Base-by-base conservation (phyloP, 768 basidiomycete species). In the Amanita jacksonii region DNA sequence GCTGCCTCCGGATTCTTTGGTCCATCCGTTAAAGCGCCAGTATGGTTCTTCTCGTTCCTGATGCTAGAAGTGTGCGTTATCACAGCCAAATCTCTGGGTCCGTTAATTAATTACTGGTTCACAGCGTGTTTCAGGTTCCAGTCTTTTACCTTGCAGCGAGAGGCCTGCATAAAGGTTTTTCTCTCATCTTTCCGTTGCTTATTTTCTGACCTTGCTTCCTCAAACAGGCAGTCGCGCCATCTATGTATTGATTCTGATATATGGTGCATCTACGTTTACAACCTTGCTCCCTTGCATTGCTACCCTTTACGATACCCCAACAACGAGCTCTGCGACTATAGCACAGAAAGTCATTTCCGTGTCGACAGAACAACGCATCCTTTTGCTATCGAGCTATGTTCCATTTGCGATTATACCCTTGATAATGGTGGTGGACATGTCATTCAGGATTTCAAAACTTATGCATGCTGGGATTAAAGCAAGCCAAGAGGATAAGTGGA, bases 201-300 rank as follows among this genome's bases (percentile, higher is more conserved):
- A 22, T 32, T 20, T 23, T 43, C 10, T 8, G 30, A 37, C 25
- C 20, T 8, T 22, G 28, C 20, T 31, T 9, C 8, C 24, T 5
- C 12, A 5, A 6, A 28, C 52, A 81, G 79, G 66, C 45, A 71
- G 68, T 1, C 66, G 59, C 5, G 58, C 60, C 10, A 72, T 81
- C 35, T 84, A 82, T 54, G 63, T 76, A 9, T 66, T 88, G 24
- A 62, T 92, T 10, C 65, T 84, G 7, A 58, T 81, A 22, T 92
- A 91, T 60, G 85, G 71, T 22, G 82, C 85, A 0, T 86, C 84
- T 0, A 82, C 86, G 2, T 69, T 75, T 0, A 91, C 86, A 0
- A 89, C 88, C 0, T 81, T 82, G 10, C 60, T 87, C 25, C 77
- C 89, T 0, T 87, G 84, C 54, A 57, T 92, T 38, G 60, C 68